Conservation (phyloP, 495 filamentous ascomycete species). For the Cairneyella variabilis region DNA sequence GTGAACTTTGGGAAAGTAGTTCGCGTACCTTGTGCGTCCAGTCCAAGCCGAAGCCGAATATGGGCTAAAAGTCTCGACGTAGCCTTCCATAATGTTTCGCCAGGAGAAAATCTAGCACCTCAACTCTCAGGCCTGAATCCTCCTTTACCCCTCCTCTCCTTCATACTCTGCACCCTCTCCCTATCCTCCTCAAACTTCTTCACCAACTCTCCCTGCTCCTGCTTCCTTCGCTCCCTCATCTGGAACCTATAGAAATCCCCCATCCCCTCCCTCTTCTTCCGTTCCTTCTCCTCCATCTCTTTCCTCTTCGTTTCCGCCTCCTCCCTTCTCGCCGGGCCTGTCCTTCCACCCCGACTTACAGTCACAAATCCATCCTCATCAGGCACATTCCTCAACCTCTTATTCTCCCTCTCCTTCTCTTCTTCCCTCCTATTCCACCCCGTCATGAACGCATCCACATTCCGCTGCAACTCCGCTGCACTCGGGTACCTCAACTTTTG, state of each 20-base stretch:
- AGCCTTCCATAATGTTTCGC: no score
- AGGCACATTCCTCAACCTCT: slow-evolving; percentile 64
- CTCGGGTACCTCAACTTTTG: slow-evolving; percentile 67
- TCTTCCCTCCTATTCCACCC: slow-evolving; percentile 64
- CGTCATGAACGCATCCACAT: slow-evolving; percentile 79
- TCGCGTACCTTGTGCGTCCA: slow-evolving; percentile 4
- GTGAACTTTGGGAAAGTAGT: neutral
- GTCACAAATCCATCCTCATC: slow-evolving; percentile 96
- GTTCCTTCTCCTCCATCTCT: slow-evolving; percentile 68
- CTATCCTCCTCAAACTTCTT: slow-evolving; percentile 63
- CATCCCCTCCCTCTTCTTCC: slow-evolving; percentile 59
- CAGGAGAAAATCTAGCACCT: neutral
- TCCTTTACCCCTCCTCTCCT: slow-evolving; percentile 53
- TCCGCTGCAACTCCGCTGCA: slow-evolving; percentile 54
- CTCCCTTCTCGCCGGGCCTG: slow-evolving; percentile 68
- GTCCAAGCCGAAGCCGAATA: no score
- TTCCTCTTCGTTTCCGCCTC: slow-evolving; percentile 68
- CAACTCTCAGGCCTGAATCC: slow-evolving; percentile 50
- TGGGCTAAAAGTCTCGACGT: no score
- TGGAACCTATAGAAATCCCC: slow-evolving; percentile 95
- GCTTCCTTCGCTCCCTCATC: slow-evolving; percentile 82
- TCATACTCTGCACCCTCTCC: slow-evolving; percentile 57
- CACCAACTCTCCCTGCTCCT: slow-evolving; percentile 64
- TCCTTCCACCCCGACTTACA: slow-evolving; percentile 73
- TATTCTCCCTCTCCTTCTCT: slow-evolving; percentile 57